phyloP scores from a whole-genome alignment of 2,329 filamentous ascomycete genomes.

The Aspergillus fijiensis region DNA sequence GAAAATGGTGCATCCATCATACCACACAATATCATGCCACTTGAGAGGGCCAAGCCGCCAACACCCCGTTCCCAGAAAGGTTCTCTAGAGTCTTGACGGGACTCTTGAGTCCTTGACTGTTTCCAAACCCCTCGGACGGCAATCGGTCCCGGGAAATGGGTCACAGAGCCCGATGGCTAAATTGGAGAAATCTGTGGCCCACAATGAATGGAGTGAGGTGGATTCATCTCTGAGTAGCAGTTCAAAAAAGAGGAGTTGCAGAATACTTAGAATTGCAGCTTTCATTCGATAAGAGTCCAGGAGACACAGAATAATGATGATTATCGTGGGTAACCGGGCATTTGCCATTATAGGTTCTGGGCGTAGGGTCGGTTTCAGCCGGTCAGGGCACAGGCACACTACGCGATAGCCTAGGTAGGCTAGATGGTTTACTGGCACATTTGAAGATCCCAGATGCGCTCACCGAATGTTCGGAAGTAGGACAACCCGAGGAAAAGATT shows the following conservation, averaged over 20 bases:
- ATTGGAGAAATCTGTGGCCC: neutral
- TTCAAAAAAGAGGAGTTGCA: neutral
- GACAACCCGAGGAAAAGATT: slow-evolving; percentile 1
- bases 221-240: neutral
- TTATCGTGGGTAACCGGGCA: neutral
- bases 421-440: neutral
- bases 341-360: neutral
- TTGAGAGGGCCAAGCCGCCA: neutral
- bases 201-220: slow-evolving; percentile 2
- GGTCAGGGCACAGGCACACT: neutral
- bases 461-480: slow-evolving; percentile 2
- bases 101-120: too few relatives aligned
- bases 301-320: too few relatives aligned
- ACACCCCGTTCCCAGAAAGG: neutral
- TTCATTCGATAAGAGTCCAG: neutral
- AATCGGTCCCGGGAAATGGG: neutral
- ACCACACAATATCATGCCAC: slow-evolving; percentile 6
- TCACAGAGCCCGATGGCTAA: neutral
- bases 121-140: neutral
- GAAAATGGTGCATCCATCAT: slow-evolving; percentile 1
- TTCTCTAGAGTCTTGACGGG: too few relatives aligned
- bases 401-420: neutral
- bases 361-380: slow-evolving; percentile 5
- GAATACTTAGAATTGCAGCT: neutral
- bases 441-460: neutral